Evolutionary conservation across 495 filamentous ascomycete species (phyloP), one percentile per base, ranked within the genome.

Genomic region (Aspergillus taichungensis): DNA sequence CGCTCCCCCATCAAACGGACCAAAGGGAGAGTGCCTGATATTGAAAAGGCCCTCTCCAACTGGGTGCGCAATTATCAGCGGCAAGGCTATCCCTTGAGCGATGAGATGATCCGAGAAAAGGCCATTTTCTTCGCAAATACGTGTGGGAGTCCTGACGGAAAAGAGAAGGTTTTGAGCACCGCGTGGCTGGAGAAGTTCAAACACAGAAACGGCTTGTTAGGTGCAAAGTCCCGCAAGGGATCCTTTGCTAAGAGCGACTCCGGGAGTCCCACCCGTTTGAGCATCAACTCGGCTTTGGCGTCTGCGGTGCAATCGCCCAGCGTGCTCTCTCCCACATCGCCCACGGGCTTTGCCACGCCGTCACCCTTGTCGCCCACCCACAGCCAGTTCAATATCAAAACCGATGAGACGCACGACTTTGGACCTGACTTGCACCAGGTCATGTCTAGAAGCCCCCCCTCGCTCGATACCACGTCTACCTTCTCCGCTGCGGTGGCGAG

Each of bases 101-200:
- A 94, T 56, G 79, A 81, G 13, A 80, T 84, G 55, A 91, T 97
- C 60, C 79, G 79, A 51, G 88, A 95, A 56, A 92, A 95, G 69
- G 88, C 88, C 2, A 74, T 77, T 37, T 82, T 88, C 43, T 99
- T 97, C 59, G 86, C 87, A 13, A 84, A 75, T 13, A 86, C 84
- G 18, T 79, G 83, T 28, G 83, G 83, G 24, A 80, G 76, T 51
- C 74, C 79, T 8, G 92, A 95, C 46, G 82, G 78, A 49, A 83
- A 88, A 43, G 71, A 83, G 41, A 87, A 90, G 61, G 74, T 82
- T 30, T 81, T 83, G 52, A 89, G 76, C 46, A 65, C 80, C 6
- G 78, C 73, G 47, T 96, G 90, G 89, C 74, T 99, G 41, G 91
- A 95, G 61, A 95, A 94, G 59, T 97, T 99, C 73, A 95, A 96